These are phyloP conservation scores for Yamadazyma friedrichii DNA, from an alignment of 1,139 yeast species.

Conservation along the genomic window DNA sequence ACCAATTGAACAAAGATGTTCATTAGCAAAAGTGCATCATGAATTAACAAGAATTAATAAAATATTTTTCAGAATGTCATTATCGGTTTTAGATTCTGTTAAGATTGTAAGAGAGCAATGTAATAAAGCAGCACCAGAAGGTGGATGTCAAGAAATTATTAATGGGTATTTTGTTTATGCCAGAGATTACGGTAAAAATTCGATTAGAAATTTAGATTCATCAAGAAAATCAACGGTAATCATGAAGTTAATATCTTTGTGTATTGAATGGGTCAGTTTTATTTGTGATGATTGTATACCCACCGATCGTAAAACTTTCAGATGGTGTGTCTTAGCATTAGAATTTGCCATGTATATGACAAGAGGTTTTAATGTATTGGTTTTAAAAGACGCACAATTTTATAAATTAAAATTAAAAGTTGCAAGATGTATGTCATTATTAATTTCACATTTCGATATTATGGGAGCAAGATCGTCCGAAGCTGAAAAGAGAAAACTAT, in stretches of 20 bases:
- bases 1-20: constrained; percentile 63
- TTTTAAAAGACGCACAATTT: constrained; percentile 77
- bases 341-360: constrained; percentile 98
- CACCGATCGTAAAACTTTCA: constrained; percentile 83
- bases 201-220: constrained; percentile 64
- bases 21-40: constrained; percentile 70
- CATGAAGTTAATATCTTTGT: constrained; percentile 67
- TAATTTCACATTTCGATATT: constrained; percentile 93
- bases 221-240: constrained; percentile 68
- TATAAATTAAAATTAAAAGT: constrained; percentile 72
- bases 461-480: constrained; percentile 97
- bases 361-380: constrained; percentile 82
- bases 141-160: constrained; percentile 72
- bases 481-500: constrained; percentile 59
- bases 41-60: constrained; percentile 69
- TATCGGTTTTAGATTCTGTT: constrained; percentile 65
- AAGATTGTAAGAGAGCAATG: constrained; percentile 50
- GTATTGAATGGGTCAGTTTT: constrained; percentile 90
- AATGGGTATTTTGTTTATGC: constrained; percentile 79
- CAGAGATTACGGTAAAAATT: constrained; percentile 78
- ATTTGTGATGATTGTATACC: constrained; percentile 95
- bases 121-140: constrained; percentile 38
- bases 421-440: constrained; percentile 90
- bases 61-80: constrained; percentile 66
- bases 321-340: constrained; percentile 94